phyloP scores from a whole-genome alignment of 768 basidiomycete genomes.

The Phlebiopsis gigantea region DNA sequence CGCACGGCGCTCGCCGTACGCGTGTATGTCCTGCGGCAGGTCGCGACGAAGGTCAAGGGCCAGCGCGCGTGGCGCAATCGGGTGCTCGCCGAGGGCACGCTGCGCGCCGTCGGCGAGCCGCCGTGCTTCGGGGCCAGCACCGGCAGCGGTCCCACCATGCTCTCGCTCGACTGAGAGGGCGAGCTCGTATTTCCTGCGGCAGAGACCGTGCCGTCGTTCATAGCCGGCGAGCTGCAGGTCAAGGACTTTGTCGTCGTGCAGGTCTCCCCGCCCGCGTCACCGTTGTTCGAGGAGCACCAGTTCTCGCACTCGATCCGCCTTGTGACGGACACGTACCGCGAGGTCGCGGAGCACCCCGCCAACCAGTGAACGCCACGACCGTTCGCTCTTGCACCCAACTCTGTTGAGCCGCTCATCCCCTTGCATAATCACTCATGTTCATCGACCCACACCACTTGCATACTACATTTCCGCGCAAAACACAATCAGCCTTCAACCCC shows the following conservation, averaged over 20 bases:
- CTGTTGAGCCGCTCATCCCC: not conserved
- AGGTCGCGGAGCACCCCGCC: not conserved
- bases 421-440: not conserved
- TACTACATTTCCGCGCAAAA: no score
- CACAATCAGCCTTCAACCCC: no score
- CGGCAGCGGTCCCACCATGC: no score
- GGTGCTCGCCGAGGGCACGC: constrained; percentile 43
- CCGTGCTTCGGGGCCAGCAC: constrained; percentile 5
- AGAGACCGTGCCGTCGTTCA: constrained; percentile 41
- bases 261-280: constrained; percentile 33
- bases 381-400: not conserved
- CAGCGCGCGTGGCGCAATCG: constrained; percentile 34
- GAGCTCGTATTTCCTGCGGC: constrained; percentile 36
- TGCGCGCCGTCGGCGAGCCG: constrained; percentile 38
- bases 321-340: constrained; percentile 46
- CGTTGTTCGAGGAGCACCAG: constrained; percentile 32
- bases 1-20: constrained; percentile 27
- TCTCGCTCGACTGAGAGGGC: constrained; percentile 64
- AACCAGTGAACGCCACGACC: not conserved
- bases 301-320: constrained; percentile 49
- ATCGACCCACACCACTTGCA: no score
- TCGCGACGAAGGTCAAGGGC: constrained; percentile 30
- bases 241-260: constrained; percentile 57
- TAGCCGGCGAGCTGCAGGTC: constrained; percentile 38
- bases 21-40: constrained; percentile 50